phyloP scores from a whole-genome alignment of 176 grass and related monocot species.

The Paspalum vaginatum region DNA sequence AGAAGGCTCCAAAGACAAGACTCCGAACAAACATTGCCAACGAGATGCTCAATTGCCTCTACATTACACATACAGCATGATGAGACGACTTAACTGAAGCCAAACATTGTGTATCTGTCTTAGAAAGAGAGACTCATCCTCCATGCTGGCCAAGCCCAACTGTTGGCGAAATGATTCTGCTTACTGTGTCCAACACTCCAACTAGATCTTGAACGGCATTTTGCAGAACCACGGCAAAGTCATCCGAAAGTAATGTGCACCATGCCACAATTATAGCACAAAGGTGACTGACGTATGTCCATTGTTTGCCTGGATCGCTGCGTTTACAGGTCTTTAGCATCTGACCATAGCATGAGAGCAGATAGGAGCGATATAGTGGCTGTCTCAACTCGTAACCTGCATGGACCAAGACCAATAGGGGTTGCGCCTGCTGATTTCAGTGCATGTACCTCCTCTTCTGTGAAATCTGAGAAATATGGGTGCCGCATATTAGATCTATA shows the following conservation, averaged over 20 bases:
- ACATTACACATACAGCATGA: too few relatives aligned
- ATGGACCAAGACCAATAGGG: constrained; percentile 71
- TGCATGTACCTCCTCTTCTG: constrained; percentile 69
- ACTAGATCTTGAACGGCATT: not conserved
- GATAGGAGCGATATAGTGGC: constrained; percentile 76
- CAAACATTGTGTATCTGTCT: not conserved
- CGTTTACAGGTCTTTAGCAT: constrained; percentile 44
- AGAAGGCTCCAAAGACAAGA: too few relatives aligned
- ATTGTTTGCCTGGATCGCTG: constrained; percentile 27
- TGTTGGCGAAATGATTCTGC: not conserved
- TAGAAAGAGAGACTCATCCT: not conserved
- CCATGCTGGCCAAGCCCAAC: not conserved
- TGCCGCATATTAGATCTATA: constrained; percentile 3
- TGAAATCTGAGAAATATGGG: constrained; percentile 70
- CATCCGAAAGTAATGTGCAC: not conserved
- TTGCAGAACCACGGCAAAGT: not conserved
- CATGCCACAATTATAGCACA: not conserved
- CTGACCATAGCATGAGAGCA: constrained; percentile 88
- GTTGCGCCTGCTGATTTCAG: constrained; percentile 67
- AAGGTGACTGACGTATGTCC: constrained; percentile 3
- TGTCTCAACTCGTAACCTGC: constrained; percentile 85
- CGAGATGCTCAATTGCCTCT: too few relatives aligned
- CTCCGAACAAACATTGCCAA: too few relatives aligned
- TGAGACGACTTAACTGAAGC: not conserved
- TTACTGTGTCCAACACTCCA: not conserved